These are phyloP conservation scores for Lasiosphaeria hispida DNA, from an alignment of 495 filamentous ascomycete genomes.

Conservation along the genomic window DNA sequence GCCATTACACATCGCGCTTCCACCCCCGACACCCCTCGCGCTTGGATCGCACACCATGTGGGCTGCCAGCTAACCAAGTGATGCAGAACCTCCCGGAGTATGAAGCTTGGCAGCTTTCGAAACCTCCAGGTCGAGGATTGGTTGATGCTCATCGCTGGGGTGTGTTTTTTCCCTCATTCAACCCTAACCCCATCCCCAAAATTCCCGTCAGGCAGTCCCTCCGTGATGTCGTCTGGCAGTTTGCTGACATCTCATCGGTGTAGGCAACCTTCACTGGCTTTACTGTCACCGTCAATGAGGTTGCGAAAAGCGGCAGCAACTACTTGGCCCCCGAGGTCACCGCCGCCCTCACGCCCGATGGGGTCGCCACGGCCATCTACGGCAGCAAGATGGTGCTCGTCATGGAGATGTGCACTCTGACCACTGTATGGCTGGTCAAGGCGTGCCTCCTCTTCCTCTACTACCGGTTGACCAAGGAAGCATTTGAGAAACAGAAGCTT, in stretches of 20 bases:
- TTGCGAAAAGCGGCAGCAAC: slow-evolving; percentile 46
- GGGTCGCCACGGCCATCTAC: slow-evolving; percentile 42
- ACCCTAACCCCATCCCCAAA: neutral
- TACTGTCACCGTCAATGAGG: slow-evolving; percentile 43
- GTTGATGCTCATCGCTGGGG: slow-evolving; percentile 2
- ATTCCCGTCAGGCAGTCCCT: no score
- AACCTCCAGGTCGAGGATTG: slow-evolving; percentile 3
- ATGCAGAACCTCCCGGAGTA: neutral
- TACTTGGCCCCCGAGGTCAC: slow-evolving; percentile 38
- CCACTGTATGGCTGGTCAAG: slow-evolving; percentile 49
- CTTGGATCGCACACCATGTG: no score
- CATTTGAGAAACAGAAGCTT: slow-evolving; percentile 31
- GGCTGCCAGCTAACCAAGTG: neutral
- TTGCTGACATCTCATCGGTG: no score
- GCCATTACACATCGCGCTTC: no score
- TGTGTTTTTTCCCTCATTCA: neutral
- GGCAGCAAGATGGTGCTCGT: slow-evolving; percentile 47
- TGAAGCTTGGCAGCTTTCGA: neutral
- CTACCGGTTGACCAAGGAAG: slow-evolving; percentile 36
- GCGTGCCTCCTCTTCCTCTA: slow-evolving; percentile 54
- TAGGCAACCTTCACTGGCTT: slow-evolving; percentile 20
- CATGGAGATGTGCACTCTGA: slow-evolving; percentile 51
- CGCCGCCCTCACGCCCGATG: slow-evolving; percentile 33
- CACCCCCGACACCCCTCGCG: no score
- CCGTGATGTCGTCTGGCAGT: no score